Evolutionary conservation across 257 asterid genomes (phyloP).

Genomic region (Solanum clarkiae): DNA sequence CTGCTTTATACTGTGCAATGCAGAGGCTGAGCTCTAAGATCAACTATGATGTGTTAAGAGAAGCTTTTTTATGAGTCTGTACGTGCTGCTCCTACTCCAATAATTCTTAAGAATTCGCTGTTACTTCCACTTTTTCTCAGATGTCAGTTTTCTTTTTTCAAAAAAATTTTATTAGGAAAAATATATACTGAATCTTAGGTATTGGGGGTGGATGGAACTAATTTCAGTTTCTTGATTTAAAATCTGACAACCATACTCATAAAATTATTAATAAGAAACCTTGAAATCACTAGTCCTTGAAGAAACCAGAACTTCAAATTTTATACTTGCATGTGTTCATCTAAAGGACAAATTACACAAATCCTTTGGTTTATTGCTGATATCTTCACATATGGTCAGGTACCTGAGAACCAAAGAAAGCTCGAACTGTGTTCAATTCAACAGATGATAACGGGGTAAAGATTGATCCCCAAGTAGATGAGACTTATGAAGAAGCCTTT

Average conservation of each 20-base stretch:
- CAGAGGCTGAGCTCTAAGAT: constrained; percentile 52
- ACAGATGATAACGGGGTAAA: constrained; percentile 1
- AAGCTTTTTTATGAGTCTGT: constrained; percentile 43
- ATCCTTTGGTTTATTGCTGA: not conserved
- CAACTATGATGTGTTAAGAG: constrained; percentile 37
- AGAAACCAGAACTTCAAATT: not conserved
- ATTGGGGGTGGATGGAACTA: not conserved
- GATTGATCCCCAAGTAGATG: constrained; percentile 12
- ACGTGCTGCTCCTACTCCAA: constrained; percentile 18
- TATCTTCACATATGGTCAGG: not conserved
- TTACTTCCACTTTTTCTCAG: not conserved
- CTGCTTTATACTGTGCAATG: constrained; percentile 2
- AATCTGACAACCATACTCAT: too few species aligned
- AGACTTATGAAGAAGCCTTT: not conserved
- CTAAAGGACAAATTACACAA: not conserved
- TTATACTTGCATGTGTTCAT: not conserved
- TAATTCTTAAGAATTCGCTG: not conserved
- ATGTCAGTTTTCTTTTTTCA: not conserved
- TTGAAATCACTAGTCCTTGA: not conserved
- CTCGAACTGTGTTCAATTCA: not conserved
- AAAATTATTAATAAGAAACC: not conserved
- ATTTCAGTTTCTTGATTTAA: too few species aligned
- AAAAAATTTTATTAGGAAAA: not conserved
- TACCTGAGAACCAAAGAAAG: not conserved
- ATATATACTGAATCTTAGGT: not conserved